A percentile compares a stretch with the other conserved stretches of the same genome.
These are phyloP conservation scores for Centaurea solstitialis DNA, from an alignment of 129 eudicot genomes.

Conservation along the genomic window DNA sequence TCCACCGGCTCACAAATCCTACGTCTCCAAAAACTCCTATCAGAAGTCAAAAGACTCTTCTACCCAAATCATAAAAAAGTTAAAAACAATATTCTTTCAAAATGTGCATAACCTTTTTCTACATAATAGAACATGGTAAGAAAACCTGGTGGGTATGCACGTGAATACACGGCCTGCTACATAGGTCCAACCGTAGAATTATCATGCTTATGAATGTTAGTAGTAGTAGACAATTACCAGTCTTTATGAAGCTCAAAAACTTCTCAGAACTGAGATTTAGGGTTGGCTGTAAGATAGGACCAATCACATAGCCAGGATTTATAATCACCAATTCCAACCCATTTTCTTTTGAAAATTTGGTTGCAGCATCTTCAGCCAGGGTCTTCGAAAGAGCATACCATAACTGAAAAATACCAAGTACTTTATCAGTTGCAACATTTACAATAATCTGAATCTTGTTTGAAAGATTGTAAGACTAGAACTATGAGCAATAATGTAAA, in stretches of 20 bases:
- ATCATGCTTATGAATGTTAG: background rate
- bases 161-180: no score
- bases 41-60: no score
- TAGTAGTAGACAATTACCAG: conserved; percentile 17
- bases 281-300: conserved; percentile 57
- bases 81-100: no score
- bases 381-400: conserved; percentile 57
- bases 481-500: background rate
- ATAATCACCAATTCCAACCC: conserved; percentile 46
- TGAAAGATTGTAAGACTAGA: background rate
- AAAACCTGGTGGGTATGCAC: no score
- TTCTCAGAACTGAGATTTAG: conserved; percentile 30
- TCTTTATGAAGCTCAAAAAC: conserved; percentile 30
- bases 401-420: conserved; percentile 17
- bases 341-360: conserved; percentile 49
- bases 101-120: no score
- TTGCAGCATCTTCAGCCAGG: conserved; percentile 59
- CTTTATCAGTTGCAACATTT: background rate
- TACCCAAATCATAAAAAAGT: no score
- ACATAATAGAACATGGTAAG: no score
- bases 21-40: no score
- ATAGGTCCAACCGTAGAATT: background rate
- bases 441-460: background rate
- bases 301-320: conserved; percentile 52
- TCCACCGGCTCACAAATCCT: no score